Evolutionary conservation across 148 eudicot genomes (phyloP).

Genomic region (Arctostaphylos glauca): DNA sequence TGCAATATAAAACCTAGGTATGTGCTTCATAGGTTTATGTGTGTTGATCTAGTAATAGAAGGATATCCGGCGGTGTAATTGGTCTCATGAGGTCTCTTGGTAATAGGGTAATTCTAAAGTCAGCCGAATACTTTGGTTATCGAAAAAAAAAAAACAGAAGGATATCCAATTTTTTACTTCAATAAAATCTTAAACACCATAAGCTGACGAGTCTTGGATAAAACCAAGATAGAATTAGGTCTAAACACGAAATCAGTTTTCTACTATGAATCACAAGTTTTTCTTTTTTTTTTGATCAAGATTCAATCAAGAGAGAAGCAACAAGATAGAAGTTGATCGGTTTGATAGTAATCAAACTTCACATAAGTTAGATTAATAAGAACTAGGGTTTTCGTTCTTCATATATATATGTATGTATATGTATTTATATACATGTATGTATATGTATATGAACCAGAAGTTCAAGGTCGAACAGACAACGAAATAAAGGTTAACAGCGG

Average conservation of each 20-base stretch:
- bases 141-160: neutral
- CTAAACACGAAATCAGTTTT: no score
- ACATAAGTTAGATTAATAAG: neutral
- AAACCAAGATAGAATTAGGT: no score
- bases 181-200: neutral
- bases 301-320: neutral
- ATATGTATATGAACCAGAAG: neutral
- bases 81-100: no score
- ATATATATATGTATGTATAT: neutral
- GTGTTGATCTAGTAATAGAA: neutral
- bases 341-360: neutral
- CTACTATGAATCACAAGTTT: no score
- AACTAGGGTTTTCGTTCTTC: neutral
- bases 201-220: no score
- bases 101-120: no score
- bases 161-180: neutral
- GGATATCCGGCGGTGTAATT: neutral
- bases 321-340: neutral
- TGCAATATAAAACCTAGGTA: no score
- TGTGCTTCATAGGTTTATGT: neutral
- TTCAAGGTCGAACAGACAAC: conserved; percentile 32
- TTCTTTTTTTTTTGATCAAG: no score
- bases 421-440: neutral
- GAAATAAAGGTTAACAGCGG: conserved; percentile 24
- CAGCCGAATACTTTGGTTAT: no score